Evolutionary conservation across 2,329 filamentous ascomycete species (phyloP).

Genomic region (Venturia aucupariae): DNA sequence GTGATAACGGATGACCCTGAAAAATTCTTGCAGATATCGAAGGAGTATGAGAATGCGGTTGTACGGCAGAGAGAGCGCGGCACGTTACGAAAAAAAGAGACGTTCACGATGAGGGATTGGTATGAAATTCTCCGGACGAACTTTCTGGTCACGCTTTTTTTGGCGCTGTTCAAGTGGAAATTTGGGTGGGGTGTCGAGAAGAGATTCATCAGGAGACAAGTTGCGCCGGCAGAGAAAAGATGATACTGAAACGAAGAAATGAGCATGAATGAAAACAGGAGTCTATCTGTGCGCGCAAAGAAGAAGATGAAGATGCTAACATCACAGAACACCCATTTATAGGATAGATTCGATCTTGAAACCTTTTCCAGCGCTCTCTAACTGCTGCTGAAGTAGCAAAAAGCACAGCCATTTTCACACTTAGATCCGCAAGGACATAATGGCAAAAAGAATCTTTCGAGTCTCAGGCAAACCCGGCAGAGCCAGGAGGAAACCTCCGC

Average conservation of each 20-base stretch:
- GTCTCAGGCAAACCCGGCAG: no score
- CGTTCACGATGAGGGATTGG: constrained; percentile 18
- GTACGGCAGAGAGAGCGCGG: not conserved
- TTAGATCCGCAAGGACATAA: no score
- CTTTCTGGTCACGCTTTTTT: constrained; percentile 26
- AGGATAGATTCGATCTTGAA: no score
- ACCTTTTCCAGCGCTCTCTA: no score
- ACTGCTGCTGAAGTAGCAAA: no score
- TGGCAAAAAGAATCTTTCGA: no score
- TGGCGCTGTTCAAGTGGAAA: constrained; percentile 25
- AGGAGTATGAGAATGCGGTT: constrained; percentile 18
- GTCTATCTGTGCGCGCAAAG: not conserved
- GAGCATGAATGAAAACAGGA: not conserved
- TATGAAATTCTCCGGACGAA: constrained; percentile 26
- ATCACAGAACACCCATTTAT: no score
- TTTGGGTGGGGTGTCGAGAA: constrained; percentile 20
- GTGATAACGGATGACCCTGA: constrained; percentile 79
- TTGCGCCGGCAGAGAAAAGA: not conserved
- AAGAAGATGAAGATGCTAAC: not conserved
- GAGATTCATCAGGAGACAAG: constrained; percentile 8
- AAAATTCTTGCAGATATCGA: constrained; percentile 53
- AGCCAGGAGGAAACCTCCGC: no score
- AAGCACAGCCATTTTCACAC: no score
- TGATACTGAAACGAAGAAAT: not conserved
- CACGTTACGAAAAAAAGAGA: constrained; percentile 5